Percentiles rank a stretch among this genome's conserved stretches.
These are phyloP conservation scores for Clonostachys sp. DNA, from an alignment of 2,329 filamentous ascomycete genomes.

Conservation along the genomic window DNA sequence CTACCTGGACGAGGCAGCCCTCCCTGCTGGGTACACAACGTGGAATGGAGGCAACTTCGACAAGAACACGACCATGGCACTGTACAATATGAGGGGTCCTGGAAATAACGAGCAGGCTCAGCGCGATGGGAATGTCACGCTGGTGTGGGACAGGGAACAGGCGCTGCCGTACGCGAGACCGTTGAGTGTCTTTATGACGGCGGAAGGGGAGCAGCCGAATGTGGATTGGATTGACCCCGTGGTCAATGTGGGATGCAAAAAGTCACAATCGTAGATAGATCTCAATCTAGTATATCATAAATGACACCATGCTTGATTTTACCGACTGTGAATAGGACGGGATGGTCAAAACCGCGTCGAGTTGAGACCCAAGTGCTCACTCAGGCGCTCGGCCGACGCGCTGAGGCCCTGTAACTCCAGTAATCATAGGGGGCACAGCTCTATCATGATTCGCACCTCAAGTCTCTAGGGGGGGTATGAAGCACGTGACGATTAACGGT, in stretches of 20 bases:
- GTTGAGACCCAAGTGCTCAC: too few relatives aligned
- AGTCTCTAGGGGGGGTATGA: too few relatives aligned
- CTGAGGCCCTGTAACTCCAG: too few relatives aligned
- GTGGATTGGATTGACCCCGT: not conserved
- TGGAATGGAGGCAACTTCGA: conserved; percentile 16
- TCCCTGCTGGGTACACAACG: conserved; percentile 45
- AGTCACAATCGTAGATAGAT: too few relatives aligned
- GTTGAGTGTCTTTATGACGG: not conserved
- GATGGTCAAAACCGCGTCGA: too few relatives aligned
- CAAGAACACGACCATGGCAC: conserved; percentile 49
- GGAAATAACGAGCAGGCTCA: conserved; percentile 47
- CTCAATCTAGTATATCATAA: too few relatives aligned
- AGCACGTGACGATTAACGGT: too few relatives aligned
- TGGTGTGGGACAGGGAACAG: conserved; percentile 32
- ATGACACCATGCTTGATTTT: too few relatives aligned
- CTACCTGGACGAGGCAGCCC: conserved; percentile 50
- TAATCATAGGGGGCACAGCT: too few relatives aligned
- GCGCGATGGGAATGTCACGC: conserved; percentile 29
- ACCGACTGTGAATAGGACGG: too few relatives aligned
- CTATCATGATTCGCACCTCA: too few relatives aligned
- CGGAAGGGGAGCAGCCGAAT: not conserved
- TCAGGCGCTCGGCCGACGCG: too few relatives aligned
- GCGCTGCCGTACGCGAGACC: conserved; percentile 15
- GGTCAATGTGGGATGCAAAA: not conserved
- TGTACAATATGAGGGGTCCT: conserved; percentile 45